phyloP scores from a whole-genome alignment of 257 asterid species.

The Gentiana straminea region DNA sequence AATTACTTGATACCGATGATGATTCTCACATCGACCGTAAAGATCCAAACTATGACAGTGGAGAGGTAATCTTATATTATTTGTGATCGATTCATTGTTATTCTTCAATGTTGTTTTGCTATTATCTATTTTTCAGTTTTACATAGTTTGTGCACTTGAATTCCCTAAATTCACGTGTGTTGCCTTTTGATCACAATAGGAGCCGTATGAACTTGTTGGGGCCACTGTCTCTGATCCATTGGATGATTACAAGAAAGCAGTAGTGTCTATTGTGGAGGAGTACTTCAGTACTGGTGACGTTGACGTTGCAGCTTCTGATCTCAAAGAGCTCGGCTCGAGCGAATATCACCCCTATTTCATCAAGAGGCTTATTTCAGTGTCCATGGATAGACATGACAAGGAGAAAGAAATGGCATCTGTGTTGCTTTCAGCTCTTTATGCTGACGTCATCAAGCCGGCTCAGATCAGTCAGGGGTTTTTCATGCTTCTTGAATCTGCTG shows the following conservation, averaged over 20 bases:
- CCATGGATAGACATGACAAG: constrained; percentile 94
- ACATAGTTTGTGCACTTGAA: no score
- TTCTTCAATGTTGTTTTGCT: neutral
- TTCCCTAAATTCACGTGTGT: neutral
- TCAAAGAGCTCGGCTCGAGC: constrained; percentile 67
- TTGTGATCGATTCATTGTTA: neutral
- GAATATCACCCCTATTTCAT: constrained; percentile 90
- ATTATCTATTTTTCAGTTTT: no score
- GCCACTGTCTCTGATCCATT: constrained; percentile 53
- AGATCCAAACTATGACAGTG: constrained; percentile 97
- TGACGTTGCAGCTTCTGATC: constrained; percentile 76
- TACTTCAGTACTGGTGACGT: constrained; percentile 89
- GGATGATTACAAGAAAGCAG: constrained; percentile 75
- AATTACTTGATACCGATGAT: constrained; percentile 72
- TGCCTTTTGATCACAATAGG: constrained; percentile 32
- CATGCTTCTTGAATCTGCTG: constrained; percentile 88
- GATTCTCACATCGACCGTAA: constrained; percentile 56
- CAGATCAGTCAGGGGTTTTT: constrained; percentile 76
- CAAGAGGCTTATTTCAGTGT: constrained; percentile 84
- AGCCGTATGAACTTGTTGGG: constrained; percentile 89
- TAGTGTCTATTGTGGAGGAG: constrained; percentile 76
- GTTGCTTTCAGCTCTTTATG: constrained; percentile 81
- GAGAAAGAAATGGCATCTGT: constrained; percentile 99
- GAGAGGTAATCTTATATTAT: constrained; percentile 48
- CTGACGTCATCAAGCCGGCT: constrained; percentile 63